Conservation (phyloP, 768 basidiomycete species). For the Lactarius indigo region DNA sequence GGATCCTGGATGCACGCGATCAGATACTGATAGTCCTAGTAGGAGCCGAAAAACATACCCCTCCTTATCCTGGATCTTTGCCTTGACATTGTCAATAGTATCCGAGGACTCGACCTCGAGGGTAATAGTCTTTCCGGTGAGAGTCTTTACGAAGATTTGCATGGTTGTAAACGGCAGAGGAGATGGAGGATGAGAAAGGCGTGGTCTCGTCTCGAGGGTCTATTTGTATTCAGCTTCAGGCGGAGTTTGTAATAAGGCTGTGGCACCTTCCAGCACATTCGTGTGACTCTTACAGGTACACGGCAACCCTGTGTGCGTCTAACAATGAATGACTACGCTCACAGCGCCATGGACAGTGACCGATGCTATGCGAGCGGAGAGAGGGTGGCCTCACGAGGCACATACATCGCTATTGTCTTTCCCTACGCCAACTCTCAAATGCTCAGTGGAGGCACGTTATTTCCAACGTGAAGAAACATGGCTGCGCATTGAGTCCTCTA, state of each 20-base stretch:
- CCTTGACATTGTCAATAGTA: conserved; percentile 69
- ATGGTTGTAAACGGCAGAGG: conserved; percentile 29
- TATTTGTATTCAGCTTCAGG: conserved; percentile 3
- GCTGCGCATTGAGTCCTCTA: neutral
- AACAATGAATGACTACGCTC: neutral
- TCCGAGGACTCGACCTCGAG: conserved; percentile 70
- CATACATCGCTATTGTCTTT: neutral
- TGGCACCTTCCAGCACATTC: conserved; percentile 8
- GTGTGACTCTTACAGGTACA: neutral
- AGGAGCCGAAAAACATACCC: conserved; percentile 42
- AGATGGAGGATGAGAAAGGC: neutral
- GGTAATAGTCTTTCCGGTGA: conserved; percentile 76
- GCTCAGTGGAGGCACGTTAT: neutral
- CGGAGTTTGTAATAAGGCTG: conserved; percentile 16
- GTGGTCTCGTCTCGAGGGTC: neutral
- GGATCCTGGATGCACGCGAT: conserved; percentile 47
- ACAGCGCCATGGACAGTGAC: neutral
- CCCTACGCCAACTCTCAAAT: neutral
- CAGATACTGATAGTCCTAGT: neutral
- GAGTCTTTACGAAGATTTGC: conserved; percentile 56
- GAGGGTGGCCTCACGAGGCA: neutral
- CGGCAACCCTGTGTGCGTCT: neutral
- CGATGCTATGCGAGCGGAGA: neutral
- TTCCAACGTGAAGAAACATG: neutral
- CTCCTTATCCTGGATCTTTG: conserved; percentile 89